Conservation (phyloP, 2,329 filamentous ascomycete species). For the Colletotrichum sp. region DNA sequence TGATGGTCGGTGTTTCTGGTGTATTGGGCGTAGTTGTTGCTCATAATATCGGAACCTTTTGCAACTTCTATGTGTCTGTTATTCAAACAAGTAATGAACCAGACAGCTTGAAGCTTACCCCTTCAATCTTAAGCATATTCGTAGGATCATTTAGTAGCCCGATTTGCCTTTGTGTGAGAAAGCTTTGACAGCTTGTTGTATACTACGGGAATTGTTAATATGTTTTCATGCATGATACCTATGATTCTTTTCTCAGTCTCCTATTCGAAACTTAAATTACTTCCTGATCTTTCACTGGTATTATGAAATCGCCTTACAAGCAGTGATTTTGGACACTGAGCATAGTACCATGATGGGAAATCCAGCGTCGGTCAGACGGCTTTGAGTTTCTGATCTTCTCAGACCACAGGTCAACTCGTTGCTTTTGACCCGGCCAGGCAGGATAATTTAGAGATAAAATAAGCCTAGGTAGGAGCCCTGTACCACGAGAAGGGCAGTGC, state of each 20-base stretch:
- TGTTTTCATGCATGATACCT: rapidly evolving
- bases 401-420: rapidly evolving
- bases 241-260: rapidly evolving
- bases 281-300: neutral
- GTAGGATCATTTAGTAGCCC: neutral
- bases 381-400: neutral
- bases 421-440: no score
- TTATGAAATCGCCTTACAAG: rapidly evolving
- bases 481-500: neutral
- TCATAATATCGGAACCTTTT: neutral
- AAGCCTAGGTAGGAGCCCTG: neutral
- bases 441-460: no score
- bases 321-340: neutral
- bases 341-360: rapidly evolving
- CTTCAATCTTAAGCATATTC: neutral
- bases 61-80: neutral
- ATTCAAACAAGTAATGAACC: neutral
- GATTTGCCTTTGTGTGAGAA: neutral
- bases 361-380: neutral
- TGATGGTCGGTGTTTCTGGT: neutral
- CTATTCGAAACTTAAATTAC: neutral
- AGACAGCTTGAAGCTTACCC: neutral
- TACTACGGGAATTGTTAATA: neutral
- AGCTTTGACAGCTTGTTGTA: rapidly evolving
- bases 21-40: neutral